A percentile compares a stretch with the other conserved stretches of the same genome.
Conservation (phyloP, 148 eudicot species). For the Fagopyrum esculentum region DNA sequence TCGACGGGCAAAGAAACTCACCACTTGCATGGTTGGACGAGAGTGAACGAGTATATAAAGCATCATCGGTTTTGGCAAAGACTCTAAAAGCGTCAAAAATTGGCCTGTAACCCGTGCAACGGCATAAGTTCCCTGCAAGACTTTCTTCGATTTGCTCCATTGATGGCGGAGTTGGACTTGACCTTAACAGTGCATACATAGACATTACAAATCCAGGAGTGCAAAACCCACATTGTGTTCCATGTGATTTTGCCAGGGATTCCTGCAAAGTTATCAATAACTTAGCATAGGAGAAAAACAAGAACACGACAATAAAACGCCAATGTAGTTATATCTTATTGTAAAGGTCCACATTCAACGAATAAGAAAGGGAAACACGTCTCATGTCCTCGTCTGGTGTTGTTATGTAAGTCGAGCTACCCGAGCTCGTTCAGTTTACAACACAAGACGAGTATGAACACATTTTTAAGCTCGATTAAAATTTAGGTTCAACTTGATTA, state of each 20-base stretch:
- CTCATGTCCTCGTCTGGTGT: too few relatives aligned
- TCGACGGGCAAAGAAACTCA: constrained; percentile 87
- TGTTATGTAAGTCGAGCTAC: too few relatives aligned
- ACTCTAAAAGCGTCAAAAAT: constrained; percentile 91
- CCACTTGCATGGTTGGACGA: constrained; percentile 23
- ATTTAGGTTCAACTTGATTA: too few relatives aligned
- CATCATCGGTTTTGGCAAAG: constrained; percentile 80
- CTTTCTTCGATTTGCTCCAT: constrained; percentile 92
- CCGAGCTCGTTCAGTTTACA: too few relatives aligned
- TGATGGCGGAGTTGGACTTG: constrained; percentile 63
- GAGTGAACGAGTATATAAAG: constrained; percentile 43
- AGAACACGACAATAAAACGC: background rate
- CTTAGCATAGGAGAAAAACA: background rate
- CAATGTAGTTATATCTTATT: too few relatives aligned
- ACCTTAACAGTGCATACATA: constrained; percentile 89
- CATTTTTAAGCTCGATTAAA: too few relatives aligned
- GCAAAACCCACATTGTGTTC: constrained; percentile 98
- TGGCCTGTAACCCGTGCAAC: constrained; percentile 97
- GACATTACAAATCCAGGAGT: constrained; percentile 99
- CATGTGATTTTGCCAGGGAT: constrained; percentile 76
- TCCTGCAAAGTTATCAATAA: constrained; percentile 39
- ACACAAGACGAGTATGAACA: too few relatives aligned
- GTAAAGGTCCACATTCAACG: too few relatives aligned
- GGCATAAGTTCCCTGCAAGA: constrained; percentile 94
- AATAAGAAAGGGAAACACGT: too few relatives aligned